Percentiles rank a stretch among this genome's conserved stretches.
phyloP scores from a whole-genome alignment of 768 basidiomycete species.

The Filobasidium floriforme region DNA sequence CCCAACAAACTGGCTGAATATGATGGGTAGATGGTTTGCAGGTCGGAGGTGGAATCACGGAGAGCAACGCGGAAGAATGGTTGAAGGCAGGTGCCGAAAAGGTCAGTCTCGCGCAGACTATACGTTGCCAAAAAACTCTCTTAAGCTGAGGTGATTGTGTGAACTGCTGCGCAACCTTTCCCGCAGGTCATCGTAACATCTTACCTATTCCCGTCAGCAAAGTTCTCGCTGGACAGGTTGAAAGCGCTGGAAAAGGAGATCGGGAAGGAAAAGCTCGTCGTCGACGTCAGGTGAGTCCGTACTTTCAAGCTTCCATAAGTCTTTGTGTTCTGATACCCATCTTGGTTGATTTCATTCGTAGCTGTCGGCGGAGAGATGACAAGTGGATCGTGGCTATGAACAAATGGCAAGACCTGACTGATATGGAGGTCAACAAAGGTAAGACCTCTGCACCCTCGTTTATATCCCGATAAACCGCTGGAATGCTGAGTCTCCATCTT shows the following conservation, averaged over 20 bases:
- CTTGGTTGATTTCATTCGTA: constrained; percentile 41
- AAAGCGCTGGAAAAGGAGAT: constrained; percentile 56
- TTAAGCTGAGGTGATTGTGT: background rate
- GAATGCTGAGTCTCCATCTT: background rate
- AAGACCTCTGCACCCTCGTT: background rate
- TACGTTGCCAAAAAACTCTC: background rate
- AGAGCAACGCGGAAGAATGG: constrained; percentile 73
- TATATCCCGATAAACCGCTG: too few species aligned
- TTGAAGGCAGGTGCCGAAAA: constrained; percentile 82
- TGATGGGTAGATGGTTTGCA: constrained; percentile 62
- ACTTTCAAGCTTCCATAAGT: background rate
- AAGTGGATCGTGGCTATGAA: constrained; percentile 97
- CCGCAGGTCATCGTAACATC: constrained; percentile 92
- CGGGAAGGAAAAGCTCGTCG: constrained; percentile 79
- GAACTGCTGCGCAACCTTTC: background rate
- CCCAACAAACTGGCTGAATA: background rate
- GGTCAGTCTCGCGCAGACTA: constrained; percentile 46
- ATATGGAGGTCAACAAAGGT: constrained; percentile 86
- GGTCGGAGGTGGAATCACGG: constrained; percentile 86
- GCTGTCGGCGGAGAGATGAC: constrained; percentile 68
- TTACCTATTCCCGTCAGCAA: constrained; percentile 76
- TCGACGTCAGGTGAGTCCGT: constrained; percentile 74
- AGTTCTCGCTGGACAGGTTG: constrained; percentile 68
- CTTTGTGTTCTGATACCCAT: background rate
- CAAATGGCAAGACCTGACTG: constrained; percentile 94